phyloP scores from a whole-genome alignment of 164 flowering plant genomes.

The Nymphaea colorata region DNA sequence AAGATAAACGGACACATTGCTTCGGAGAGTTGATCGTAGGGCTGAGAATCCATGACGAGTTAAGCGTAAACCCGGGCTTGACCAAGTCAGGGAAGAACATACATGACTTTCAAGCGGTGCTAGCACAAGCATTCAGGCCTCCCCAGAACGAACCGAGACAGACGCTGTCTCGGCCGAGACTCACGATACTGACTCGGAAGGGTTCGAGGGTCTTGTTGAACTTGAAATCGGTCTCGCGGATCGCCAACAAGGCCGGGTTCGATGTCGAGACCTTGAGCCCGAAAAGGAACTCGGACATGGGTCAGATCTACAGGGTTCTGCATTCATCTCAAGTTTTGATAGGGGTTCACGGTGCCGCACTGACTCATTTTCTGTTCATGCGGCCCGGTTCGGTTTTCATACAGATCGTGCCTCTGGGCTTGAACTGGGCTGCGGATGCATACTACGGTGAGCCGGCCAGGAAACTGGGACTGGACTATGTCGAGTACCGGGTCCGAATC shows the following conservation, averaged over 20 bases:
- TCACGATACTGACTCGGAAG: constrained; percentile 5
- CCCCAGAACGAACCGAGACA: not conserved
- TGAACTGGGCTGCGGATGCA: constrained; percentile 8
- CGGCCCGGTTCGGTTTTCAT: constrained; percentile 9
- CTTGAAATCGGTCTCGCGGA: not conserved
- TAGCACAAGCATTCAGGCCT: not conserved
- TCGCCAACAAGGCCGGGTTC: constrained; percentile 3
- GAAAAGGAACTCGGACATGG: constrained; percentile 1
- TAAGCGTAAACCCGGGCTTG: constrained; percentile 4
- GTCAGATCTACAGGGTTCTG: constrained; percentile 3
- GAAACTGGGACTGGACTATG: constrained; percentile 9
- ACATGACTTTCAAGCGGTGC: constrained; percentile 8
- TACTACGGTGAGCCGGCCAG: constrained; percentile 9
- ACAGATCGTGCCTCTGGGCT: constrained; percentile 11
- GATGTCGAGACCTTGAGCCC: constrained; percentile 3
- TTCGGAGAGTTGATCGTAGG: constrained; percentile 7
- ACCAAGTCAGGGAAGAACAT: constrained; percentile 3
- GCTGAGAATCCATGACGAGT: constrained; percentile 7
- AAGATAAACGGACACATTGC: constrained; percentile 7
- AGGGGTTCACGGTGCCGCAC: constrained; percentile 13
- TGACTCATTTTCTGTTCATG: constrained; percentile 14
- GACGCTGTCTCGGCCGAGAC: not conserved
- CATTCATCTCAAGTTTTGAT: constrained; percentile 7
- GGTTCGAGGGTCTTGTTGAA: constrained; percentile 6
- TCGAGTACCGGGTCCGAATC: constrained; percentile 1